Conservation (phyloP, 371 early-diverging fungal genomes). For the Mortierella sp. region DNA sequence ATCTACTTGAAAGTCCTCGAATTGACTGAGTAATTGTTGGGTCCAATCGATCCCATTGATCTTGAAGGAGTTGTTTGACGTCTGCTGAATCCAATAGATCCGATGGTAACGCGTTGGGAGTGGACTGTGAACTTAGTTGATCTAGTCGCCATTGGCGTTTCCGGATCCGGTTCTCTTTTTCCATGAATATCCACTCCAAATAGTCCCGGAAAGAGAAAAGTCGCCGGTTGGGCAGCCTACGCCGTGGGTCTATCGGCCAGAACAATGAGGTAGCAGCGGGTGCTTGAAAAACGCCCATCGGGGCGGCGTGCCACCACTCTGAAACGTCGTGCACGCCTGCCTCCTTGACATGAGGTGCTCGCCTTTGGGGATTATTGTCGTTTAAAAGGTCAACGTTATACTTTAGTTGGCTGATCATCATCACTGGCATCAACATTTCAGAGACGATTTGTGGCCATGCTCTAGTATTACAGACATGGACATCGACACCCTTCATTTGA, state of each 20-base stretch:
- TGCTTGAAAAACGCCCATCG: conserved; percentile 4
- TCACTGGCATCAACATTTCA: conserved; percentile 27
- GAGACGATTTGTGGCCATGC: conserved; percentile 42
- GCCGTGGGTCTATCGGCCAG: conserved; percentile 46
- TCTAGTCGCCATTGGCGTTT: not conserved
- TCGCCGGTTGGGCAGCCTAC: conserved; percentile 22
- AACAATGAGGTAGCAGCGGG: conserved; percentile 19
- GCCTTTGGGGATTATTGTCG: conserved; percentile 1
- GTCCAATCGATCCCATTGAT: conserved; percentile 32
- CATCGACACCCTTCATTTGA: conserved; percentile 3
- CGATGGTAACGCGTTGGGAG: not conserved
- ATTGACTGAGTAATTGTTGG: conserved; percentile 24
- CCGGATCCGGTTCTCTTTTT: conserved; percentile 29
- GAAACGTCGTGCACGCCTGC: conserved; percentile 3
- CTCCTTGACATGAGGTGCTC: not conserved
- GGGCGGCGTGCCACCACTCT: conserved; percentile 32
- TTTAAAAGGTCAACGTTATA: conserved; percentile 2
- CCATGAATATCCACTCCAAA: conserved; percentile 40
- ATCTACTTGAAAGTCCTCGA: conserved; percentile 20
- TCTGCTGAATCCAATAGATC: conserved; percentile 2
- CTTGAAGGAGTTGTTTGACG: not conserved
- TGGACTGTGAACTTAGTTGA: not conserved
- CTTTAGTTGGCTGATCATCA: conserved; percentile 24
- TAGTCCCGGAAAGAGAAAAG: conserved; percentile 30
- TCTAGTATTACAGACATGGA: conserved; percentile 3